phyloP scores from a whole-genome alignment of 176 grass and related monocot species.

The Oryza officinalis region DNA sequence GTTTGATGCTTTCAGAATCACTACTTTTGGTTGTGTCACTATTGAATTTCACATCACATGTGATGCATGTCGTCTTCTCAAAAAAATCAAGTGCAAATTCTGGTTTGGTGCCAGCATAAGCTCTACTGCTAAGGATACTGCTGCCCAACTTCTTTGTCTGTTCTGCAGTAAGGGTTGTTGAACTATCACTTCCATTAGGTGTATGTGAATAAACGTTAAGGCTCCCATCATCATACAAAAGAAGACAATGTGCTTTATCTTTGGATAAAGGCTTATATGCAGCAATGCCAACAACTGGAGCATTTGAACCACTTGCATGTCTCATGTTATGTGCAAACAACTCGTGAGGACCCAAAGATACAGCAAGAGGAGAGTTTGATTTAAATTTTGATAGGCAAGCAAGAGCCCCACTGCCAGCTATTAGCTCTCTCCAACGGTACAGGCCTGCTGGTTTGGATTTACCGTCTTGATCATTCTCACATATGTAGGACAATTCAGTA shows the following conservation, averaged over 20 bases:
- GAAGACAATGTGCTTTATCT: conserved; percentile 92
- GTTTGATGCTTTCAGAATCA: conserved; percentile 93
- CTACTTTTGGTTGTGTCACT: conserved; percentile 77
- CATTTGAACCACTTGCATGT: conserved; percentile 58
- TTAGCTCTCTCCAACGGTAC: conserved; percentile 88
- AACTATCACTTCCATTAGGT: conserved; percentile 60
- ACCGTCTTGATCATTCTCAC: conserved; percentile 77
- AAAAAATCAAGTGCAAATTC: conserved; percentile 97
- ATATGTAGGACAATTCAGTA: conserved; percentile 72
- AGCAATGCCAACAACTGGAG: conserved; percentile 82
- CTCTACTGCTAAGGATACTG: conserved; percentile 74
- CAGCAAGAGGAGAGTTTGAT: conserved; percentile 67
- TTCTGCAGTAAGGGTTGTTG: conserved; percentile 49
- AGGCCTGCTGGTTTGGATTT: conserved; percentile 72
- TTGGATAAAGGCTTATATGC: conserved; percentile 96
- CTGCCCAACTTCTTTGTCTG: conserved; percentile 90
- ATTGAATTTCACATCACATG: conserved; percentile 76
- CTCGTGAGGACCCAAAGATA: conserved; percentile 65
- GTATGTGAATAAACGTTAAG: conserved; percentile 90
- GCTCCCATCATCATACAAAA: conserved; percentile 98
- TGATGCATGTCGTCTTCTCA: conserved; percentile 87
- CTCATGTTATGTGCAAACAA: conserved; percentile 85
- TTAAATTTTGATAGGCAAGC: conserved; percentile 76
- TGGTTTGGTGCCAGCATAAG: conserved; percentile 67
- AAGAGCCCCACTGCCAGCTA: conserved; percentile 86